Percentiles rank a stretch among this genome's conserved stretches.
Conservation (phyloP, 2,329 filamentous ascomycete species). For the Trichoderma guizhouense region DNA sequence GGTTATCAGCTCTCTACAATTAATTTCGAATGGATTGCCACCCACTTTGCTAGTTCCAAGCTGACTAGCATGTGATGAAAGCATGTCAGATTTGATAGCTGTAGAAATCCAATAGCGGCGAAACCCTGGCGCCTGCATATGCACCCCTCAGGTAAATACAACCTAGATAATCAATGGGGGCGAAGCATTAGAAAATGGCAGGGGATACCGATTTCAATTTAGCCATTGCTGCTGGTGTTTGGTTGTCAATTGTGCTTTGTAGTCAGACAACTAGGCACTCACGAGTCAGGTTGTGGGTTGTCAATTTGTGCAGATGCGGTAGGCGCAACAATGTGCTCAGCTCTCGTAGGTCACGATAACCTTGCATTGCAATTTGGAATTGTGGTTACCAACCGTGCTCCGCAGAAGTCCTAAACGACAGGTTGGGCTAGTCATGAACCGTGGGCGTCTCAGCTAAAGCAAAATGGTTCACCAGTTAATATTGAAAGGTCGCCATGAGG, state of each 20-base stretch:
- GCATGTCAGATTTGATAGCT: neutral
- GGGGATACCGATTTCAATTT: neutral
- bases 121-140: neutral
- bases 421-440: neutral
- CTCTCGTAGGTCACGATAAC: neutral
- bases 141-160: neutral
- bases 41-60: neutral
- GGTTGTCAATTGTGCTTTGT: neutral
- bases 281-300: neutral
- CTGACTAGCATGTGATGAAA: neutral
- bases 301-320: neutral
- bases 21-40: neutral
- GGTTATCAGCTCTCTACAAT: neutral
- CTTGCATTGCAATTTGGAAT: neutral
- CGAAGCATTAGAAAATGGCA: neutral
- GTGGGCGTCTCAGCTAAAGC: fast-evolving
- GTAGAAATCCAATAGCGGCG: neutral
- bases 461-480: neutral
- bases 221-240: neutral
- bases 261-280: neutral
- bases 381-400: neutral
- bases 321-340: neutral
- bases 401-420: neutral
- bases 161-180: neutral
- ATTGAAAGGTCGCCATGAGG: neutral